phyloP scores from a whole-genome alignment of 495 filamentous ascomycete species.

The Aspergillus nidulans region DNA sequence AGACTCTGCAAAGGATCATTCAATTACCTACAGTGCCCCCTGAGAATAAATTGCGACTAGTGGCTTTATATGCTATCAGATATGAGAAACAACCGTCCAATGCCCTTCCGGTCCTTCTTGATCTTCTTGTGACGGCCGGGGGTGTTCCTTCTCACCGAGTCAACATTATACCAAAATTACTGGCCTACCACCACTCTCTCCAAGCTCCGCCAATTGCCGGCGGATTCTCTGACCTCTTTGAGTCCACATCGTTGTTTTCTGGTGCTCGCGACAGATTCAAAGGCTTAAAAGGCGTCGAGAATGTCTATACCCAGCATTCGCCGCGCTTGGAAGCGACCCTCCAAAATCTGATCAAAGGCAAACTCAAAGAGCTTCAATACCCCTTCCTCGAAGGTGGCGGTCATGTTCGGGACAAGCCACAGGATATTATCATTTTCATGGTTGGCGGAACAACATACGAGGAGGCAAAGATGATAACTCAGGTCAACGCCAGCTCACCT shows the following conservation, averaged over 20 bases:
- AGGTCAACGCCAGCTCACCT: constrained; percentile 85
- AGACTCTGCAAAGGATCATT: constrained; percentile 84
- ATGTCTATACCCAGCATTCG: constrained; percentile 97
- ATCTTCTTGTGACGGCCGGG: constrained; percentile 74
- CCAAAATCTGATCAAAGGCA: constrained; percentile 87
- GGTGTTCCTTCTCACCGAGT: constrained; percentile 68
- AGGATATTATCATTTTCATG: constrained; percentile 93
- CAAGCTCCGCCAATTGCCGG: constrained; percentile 65
- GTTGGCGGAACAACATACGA: constrained; percentile 92
- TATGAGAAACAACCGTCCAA: constrained; percentile 83
- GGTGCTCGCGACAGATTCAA: constrained; percentile 87
- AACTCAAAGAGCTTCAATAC: constrained; percentile 76
- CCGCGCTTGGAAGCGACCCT: constrained; percentile 81
- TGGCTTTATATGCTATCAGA: constrained; percentile 87
- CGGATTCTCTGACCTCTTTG: constrained; percentile 85
- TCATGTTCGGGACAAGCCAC: constrained; percentile 85
- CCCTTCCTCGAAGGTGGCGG: constrained; percentile 87
- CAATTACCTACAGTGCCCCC: constrained; percentile 66
- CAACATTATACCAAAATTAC: constrained; percentile 68
- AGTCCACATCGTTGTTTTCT: constrained; percentile 86
- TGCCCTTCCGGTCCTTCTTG: constrained; percentile 73
- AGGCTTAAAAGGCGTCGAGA: constrained; percentile 93
- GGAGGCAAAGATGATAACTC: constrained; percentile 89
- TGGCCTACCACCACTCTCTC: constrained; percentile 78
- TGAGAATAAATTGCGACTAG: constrained; percentile 78